Conservation (phyloP, 192 early-diverging fungal genomes). For the Linnemannia hyalina region DNA sequence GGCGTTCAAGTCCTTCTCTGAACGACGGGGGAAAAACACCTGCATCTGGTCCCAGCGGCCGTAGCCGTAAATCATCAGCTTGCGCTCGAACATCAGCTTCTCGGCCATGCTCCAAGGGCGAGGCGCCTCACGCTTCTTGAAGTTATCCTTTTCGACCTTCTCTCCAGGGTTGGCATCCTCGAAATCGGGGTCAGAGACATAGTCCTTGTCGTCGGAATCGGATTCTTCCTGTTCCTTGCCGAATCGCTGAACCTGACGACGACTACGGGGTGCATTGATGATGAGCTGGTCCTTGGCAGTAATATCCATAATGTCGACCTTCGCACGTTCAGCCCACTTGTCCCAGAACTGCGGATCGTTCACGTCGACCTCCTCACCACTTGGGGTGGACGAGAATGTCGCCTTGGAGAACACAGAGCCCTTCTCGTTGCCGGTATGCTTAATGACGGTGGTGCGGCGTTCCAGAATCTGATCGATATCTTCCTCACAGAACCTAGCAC, state of each 20-base stretch:
- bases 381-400: conserved; percentile 68
- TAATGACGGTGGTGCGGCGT: conserved; percentile 81
- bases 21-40: conserved; percentile 67
- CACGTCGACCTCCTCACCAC: conserved; percentile 72
- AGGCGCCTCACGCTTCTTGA: conserved; percentile 55
- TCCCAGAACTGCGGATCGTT: conserved; percentile 94
- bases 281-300: conserved; percentile 73
- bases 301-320: conserved; percentile 72
- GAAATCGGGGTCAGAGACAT: conserved; percentile 63
- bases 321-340: conserved; percentile 84
- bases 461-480: conserved; percentile 92
- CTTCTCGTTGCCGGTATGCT: conserved; percentile 75
- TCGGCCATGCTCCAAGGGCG: conserved; percentile 67
- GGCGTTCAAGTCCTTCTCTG: conserved; percentile 70
- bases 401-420: conserved; percentile 92
- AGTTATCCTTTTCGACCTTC: conserved; percentile 52
- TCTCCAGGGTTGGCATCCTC: conserved; percentile 53
- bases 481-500: conserved; percentile 86
- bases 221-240: conserved; percentile 57
- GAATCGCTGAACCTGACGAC: conserved; percentile 72
- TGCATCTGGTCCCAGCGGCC: conserved; percentile 75
- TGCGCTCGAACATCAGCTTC: conserved; percentile 69
- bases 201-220: conserved; percentile 61
- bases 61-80: conserved; percentile 75
- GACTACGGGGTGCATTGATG: conserved; percentile 74